Base-by-base conservation (phyloP, 805 yeast species). In the Wickerhamiella cacticola region DNA sequence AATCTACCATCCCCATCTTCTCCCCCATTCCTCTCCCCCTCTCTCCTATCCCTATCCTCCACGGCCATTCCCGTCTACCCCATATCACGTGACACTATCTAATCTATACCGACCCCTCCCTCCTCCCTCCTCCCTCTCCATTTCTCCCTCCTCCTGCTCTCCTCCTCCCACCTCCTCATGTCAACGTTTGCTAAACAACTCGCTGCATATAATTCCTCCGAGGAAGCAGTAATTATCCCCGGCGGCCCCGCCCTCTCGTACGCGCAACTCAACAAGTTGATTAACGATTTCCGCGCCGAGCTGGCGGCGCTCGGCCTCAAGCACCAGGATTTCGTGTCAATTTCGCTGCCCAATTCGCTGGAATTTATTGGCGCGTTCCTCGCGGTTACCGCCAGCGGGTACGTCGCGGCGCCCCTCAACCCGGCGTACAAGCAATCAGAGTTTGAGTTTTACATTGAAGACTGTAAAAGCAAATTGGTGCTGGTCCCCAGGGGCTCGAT, bases 401-500 rank as follows among this genome's bases (percentile, higher is more conserved):
- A 73, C 54, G 67, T 80, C 40, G 82, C 81, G 18, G 82, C 85
- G 1, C 88, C 88, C 12, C 65, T 80, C 59, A 81, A 80, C 56
- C 74, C 84, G 13, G 70, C 70, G 47, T 79, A 78, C 60, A 78
- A 73, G 56, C 72, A 74, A 55, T 55, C 63, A 28, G 88, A 80
- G 62, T 76, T 78, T 58, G 78, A 76, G 56, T 78, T 79, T 60
- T 80, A 79, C 59, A 63, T 81, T 42, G 73, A 69, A 36, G 87
- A 80, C 56, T 63, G 80, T 54, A 65, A 73, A 54, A 71, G 83
- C 6, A 68, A 68, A 46, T 76, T 78, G 22, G 68, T 80, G 24
- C 63, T 79, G 50, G 81, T 79, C 8, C 77, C 81, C 23, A 61
- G 64, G 48, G 82, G 79, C 33, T 62, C 73, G 1, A 70, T 65